Percentiles rank a stretch among this genome's conserved stretches.
These are phyloP conservation scores for Halenospora varia DNA, from an alignment of 495 filamentous ascomycete species.

Conservation along the genomic window DNA sequence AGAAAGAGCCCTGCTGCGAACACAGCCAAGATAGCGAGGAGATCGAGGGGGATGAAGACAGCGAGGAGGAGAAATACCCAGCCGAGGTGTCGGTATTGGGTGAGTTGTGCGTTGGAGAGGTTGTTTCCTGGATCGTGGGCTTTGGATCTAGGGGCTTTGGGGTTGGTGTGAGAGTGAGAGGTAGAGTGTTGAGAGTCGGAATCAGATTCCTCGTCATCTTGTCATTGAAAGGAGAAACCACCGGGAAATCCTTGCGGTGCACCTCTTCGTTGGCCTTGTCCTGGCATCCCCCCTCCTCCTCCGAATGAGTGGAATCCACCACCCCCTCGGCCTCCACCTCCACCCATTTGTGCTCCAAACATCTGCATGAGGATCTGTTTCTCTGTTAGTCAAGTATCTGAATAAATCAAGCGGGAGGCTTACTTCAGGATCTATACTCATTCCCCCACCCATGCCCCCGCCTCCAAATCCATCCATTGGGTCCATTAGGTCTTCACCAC, in stretches of 20 bases:
- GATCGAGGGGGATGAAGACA: slow-evolving; percentile 26
- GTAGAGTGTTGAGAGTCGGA: background rate
- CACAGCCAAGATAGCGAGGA: slow-evolving; percentile 15
- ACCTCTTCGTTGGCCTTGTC: slow-evolving; percentile 22
- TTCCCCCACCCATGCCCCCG: slow-evolving; percentile 53
- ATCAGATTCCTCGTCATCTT: slow-evolving; percentile 13
- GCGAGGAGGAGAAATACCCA: slow-evolving; percentile 21
- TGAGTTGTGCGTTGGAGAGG: slow-evolving; percentile 6
- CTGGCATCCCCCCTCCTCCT: slow-evolving; percentile 31
- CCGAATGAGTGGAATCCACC: slow-evolving; percentile 42
- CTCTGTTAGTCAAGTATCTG: no score
- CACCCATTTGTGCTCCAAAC: slow-evolving; percentile 54
- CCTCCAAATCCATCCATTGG: slow-evolving; percentile 82
- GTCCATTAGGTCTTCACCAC: slow-evolving; percentile 86
- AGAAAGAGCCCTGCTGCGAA: slow-evolving; percentile 13
- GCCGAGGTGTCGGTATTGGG: slow-evolving; percentile 17
- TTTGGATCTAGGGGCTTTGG: background rate
- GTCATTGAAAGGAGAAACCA: slow-evolving; percentile 28
- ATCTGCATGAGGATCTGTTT: slow-evolving; percentile 69
- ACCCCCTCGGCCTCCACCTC: slow-evolving; percentile 33
- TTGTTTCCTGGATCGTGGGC: background rate
- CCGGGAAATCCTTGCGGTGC: slow-evolving; percentile 33
- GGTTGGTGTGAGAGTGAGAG: background rate
- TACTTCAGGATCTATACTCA: slow-evolving; percentile 60
- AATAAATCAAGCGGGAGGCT: no score